phyloP scores from a whole-genome alignment of 1,284 basidiomycete species.

The Sphaerobolus stellatus region DNA sequence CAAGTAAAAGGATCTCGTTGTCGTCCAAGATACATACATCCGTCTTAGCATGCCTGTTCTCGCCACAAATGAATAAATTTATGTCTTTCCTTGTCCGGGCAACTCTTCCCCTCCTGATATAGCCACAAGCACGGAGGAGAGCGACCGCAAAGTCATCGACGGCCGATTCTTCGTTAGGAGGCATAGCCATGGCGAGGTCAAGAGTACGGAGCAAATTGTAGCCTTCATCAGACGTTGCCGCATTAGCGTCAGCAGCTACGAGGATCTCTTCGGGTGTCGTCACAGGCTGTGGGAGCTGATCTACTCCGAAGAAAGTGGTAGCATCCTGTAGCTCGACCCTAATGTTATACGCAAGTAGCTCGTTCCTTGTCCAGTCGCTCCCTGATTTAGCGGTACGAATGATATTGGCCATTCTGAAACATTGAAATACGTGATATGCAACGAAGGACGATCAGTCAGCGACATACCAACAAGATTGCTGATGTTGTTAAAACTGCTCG shows the following conservation, averaged over 20 bases:
- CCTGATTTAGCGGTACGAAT: constrained; percentile 26
- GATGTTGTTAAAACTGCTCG: too few species aligned
- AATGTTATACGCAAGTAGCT: constrained; percentile 33
- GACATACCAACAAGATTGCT: too few species aligned
- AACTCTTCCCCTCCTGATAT: constrained; percentile 16
- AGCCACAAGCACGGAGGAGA: constrained; percentile 27
- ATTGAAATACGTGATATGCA: too few species aligned
- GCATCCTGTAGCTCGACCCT: constrained; percentile 17
- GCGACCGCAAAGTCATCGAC: constrained; percentile 36
- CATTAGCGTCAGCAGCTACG: not conserved
- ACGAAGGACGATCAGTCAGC: too few species aligned
- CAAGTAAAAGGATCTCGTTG: constrained; percentile 24
- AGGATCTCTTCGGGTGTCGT: constrained; percentile 1
- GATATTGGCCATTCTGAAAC: not conserved
- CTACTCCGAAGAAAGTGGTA: constrained; percentile 22
- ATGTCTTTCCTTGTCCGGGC: constrained; percentile 23
- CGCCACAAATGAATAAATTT: constrained; percentile 27
- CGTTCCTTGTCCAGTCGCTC: constrained; percentile 30
- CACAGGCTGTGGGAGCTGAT: constrained; percentile 13
- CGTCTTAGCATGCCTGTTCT: constrained; percentile 20
- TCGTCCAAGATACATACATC: constrained; percentile 28
- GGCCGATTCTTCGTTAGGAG: constrained; percentile 25
- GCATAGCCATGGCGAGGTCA: constrained; percentile 24
- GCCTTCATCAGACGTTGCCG: constrained; percentile 13
- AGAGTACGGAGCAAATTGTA: constrained; percentile 22